Evolutionary conservation across 345 rosid species (phyloP), one percentile per base, ranked within the genome.

Genomic region (Aquilaria sinensis): DNA sequence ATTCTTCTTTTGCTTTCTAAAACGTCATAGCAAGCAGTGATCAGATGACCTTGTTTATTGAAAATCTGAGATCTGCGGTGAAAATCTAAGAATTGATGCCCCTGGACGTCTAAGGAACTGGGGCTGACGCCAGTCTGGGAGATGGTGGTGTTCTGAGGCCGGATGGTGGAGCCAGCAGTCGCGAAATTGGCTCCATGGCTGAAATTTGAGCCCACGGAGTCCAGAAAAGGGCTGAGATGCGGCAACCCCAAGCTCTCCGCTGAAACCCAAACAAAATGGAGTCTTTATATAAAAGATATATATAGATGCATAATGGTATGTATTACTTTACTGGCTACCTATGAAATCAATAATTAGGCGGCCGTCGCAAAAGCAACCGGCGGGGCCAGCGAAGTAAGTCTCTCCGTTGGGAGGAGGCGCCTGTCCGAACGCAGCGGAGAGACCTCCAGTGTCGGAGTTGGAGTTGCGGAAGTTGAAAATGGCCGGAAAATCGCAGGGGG

Each of bases 401-500:
- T 73, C 64, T 2, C 96, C 98, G 2, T 81, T 72, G 46, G 96
- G 98, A 8, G 86, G 77, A 31, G 69, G 78, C 12, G 90, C 91
- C 57, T 84, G 98, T 14, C 97, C 97, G 33, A 84, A 89, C 13
- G 77, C 89, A 0, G 98, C 93, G 0, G 97, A 92, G 67, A 89
- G 74, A 64, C 97, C 91, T 8, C 98, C 97, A 34, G 96, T 92
- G 65, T 87, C 98, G 34, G 98, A 92, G 67, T 92, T 92, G 0
- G 98, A 92, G 79, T 92, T 97, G 1, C 98, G 96, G 9, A 92
- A 89, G 85, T 93, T 90, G 73, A 84, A 90, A 60, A 90, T 81
- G 31, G 92, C 98, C 3, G 92, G 96, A 46, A 87, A 80, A 33
- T 73, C 34, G 12, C 90, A 87, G 1, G 10, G 45, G 6, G 33